Percentiles rank a stretch among this genome's conserved stretches.
Conservation (phyloP, 2,329 filamentous ascomycete genomes). For the Hymenoscyphus repandus region DNA sequence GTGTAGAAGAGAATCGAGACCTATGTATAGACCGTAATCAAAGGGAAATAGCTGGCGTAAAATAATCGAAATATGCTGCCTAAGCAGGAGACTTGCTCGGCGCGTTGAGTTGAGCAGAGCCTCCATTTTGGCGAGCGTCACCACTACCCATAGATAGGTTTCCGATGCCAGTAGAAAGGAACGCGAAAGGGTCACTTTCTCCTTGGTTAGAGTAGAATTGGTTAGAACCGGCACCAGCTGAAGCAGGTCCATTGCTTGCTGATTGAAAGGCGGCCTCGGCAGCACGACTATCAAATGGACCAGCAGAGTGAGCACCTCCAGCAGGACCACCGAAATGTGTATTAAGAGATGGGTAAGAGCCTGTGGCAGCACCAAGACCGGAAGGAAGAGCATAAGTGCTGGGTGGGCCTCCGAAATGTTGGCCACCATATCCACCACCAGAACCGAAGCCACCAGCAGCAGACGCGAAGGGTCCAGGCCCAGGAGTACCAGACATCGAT, state of each 20-base stretch:
- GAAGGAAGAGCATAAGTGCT: conserved; percentile 88
- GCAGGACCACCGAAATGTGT: conserved; percentile 72
- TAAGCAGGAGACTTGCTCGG: conserved; percentile 34
- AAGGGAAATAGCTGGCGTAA: conserved; percentile 23
- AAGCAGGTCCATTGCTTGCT: conserved; percentile 74
- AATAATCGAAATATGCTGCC: conserved; percentile 14
- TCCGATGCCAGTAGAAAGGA: conserved; percentile 69
- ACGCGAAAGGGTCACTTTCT: conserved; percentile 73
- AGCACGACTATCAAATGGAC: conserved; percentile 86
- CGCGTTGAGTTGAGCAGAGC: conserved; percentile 27
- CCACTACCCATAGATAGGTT: conserved; percentile 65
- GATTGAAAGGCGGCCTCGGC: conserved; percentile 93
- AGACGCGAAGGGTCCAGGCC: conserved; percentile 70
- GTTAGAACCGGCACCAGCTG: conserved; percentile 63
- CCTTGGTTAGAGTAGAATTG: conserved; percentile 58
- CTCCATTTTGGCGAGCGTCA: conserved; percentile 59
- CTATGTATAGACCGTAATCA: conserved; percentile 26
- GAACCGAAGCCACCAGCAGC: conserved; percentile 63
- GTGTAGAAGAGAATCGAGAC: conserved; percentile 25
- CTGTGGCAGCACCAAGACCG: conserved; percentile 72
- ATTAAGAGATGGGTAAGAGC: conserved; percentile 76
- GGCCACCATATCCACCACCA: conserved; percentile 56
- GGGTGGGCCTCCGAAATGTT: conserved; percentile 82
- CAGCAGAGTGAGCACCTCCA: conserved; percentile 73
- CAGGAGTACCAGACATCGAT: conserved; percentile 80